Percentiles rank a stretch among this genome's conserved stretches.
These are phyloP conservation scores for Xylariaceae sp. DNA, from an alignment of 2,329 filamentous ascomycete species.

Conservation along the genomic window DNA sequence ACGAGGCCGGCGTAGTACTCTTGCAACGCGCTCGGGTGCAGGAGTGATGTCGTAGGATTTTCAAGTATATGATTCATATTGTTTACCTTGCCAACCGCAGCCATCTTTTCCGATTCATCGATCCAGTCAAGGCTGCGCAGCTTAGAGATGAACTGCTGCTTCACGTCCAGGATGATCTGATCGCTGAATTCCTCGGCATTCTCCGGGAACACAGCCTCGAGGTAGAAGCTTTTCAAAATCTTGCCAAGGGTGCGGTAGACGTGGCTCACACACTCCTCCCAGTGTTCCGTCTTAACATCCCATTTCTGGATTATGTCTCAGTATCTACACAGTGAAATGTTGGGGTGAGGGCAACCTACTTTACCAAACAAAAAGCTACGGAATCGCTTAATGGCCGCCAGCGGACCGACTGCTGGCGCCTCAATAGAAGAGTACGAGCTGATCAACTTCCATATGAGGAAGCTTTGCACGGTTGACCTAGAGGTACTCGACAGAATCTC, in stretches of 20 bases:
- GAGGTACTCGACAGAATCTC: conserved; percentile 45
- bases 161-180: conserved; percentile 63
- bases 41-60: conserved; percentile 53
- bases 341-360: conserved; percentile 16
- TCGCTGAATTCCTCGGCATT: conserved; percentile 60
- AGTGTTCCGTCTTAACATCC: conserved; percentile 54
- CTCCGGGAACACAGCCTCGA: conserved; percentile 60
- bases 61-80: conserved; percentile 60
- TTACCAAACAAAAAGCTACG: conserved; percentile 53
- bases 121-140: conserved; percentile 39
- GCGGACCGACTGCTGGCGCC: conserved; percentile 50
- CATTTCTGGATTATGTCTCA: conserved; percentile 36
- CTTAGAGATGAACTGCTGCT: conserved; percentile 51
- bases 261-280: conserved; percentile 55
- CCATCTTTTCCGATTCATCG: conserved; percentile 53
- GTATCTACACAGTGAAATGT: background rate
- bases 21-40: conserved; percentile 44
- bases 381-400: conserved; percentile 51
- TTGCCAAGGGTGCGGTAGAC: conserved; percentile 55
- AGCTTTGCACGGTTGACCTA: conserved; percentile 50
- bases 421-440: conserved; percentile 48
- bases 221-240: conserved; percentile 64
- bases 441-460: conserved; percentile 57
- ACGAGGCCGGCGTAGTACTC: conserved; percentile 46
- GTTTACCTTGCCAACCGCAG: conserved; percentile 54